phyloP scores from a whole-genome alignment of 139 green algal species.

The Chlorella sp. region DNA sequence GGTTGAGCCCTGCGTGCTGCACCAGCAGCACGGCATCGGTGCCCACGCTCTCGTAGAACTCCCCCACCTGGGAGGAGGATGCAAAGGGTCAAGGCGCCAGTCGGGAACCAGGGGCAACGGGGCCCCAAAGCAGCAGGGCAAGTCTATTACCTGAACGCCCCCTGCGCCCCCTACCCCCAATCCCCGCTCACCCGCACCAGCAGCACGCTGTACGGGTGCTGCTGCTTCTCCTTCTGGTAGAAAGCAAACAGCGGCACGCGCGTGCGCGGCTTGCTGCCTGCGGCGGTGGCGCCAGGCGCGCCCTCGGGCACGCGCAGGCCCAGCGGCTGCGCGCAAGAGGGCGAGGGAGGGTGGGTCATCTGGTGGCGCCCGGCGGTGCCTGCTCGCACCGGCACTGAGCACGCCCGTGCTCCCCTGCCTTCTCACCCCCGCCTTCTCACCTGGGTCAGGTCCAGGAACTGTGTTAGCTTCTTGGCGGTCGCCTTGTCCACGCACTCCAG shows the following conservation, averaged over 20 bases:
- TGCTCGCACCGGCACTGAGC: background rate
- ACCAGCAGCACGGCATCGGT: constrained; percentile 87
- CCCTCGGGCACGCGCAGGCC: background rate
- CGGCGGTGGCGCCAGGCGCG: background rate
- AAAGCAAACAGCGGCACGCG: constrained; percentile 31
- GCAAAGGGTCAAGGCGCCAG: background rate
- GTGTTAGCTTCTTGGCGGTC: constrained; percentile 31
- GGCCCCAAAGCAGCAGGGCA: background rate
- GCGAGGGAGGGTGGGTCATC: background rate
- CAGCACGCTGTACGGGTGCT: constrained; percentile 50
- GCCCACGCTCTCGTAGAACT: constrained; percentile 89
- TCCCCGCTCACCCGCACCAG: constrained; percentile 44
- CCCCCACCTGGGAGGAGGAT: constrained; percentile 57
- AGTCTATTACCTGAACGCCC: background rate
- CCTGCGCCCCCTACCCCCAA: background rate
- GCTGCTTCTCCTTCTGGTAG: constrained; percentile 33
- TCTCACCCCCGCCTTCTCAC: background rate
- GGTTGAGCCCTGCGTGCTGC: constrained; percentile 79
- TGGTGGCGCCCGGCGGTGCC: background rate
- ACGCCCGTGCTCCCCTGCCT: background rate
- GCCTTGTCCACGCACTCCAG: constrained; percentile 51
- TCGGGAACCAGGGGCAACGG: background rate
- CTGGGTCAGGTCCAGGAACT: constrained; percentile 36
- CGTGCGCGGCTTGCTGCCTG: background rate
- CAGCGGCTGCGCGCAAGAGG: background rate